Base-by-base conservation (phyloP, 2,329 filamentous ascomycete genomes). In the Pseudogymnoascus sp. region DNA sequence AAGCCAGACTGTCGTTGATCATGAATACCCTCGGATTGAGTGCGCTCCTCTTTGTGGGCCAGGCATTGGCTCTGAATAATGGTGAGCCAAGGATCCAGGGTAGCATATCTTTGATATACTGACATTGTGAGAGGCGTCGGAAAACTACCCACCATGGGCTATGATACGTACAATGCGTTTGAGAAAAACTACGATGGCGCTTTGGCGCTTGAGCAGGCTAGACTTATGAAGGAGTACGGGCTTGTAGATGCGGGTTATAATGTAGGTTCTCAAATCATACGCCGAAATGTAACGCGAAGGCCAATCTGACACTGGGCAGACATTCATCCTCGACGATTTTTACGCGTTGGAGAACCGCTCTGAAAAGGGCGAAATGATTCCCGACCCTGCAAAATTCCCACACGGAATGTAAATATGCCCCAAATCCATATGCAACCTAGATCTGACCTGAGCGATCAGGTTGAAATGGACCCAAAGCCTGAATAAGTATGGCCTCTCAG, bases 231-330 rank as follows among this genome's bases (percentile, higher is more conserved):
- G 28, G 50, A 56, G 10, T 33, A 33, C 16, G 50, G 50, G n/a
- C 50, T 56, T 33, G 50, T 56, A 35, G 50, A 56, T 56, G 50
- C 50, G 50, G 50, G 50, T 14, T 56, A 56, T 35, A 56, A 56
- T 56, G 50, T 56, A 56, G 22, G 28, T 35, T 1, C n/a, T 12
- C 10, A 35, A 35, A n/a, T 12, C 26, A 33, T 19, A 19, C 5
- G 28, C 3, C 10, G n/a, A 14, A 22, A 5, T 33, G 16, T 19
- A 22, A 35, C 11, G 11, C 1, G 50, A 12, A 7, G n/a, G 3
- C 10, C 16, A 56, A 33, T 33, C n/a, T 56, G 5, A 53, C 11
- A 14, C 2, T 7, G 1, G n/a, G 6, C 8, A 56, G 50, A 56
- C 50, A 35, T 56, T 56, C 16, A 56, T 56, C 11, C 28, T 56